Conservation (phyloP, 148 eudicot genomes). For the Gaultheria prostrata region DNA sequence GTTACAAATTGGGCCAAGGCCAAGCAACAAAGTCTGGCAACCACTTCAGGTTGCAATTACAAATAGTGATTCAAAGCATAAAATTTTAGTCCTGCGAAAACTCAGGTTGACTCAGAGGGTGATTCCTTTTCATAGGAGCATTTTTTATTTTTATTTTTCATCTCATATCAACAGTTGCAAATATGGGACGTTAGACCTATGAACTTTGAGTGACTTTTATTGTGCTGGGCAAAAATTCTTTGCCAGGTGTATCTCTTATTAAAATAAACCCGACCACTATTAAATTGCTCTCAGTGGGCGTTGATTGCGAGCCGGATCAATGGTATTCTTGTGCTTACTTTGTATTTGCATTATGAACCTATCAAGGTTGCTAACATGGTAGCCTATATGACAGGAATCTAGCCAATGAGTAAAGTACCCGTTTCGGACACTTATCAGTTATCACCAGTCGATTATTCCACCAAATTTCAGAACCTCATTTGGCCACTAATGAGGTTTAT, state of each 20-base stretch:
- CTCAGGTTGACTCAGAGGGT: neutral
- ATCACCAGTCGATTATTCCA: no score
- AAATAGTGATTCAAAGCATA: neutral
- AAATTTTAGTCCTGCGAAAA: neutral
- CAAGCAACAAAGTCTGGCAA: neutral
- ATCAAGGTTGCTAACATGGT: neutral
- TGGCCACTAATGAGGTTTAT: no score
- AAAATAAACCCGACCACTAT: neutral
- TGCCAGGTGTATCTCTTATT: neutral
- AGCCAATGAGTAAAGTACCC: neutral
- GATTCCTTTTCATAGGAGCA: neutral
- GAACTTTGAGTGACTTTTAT: no score
- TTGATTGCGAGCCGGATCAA: slow-evolving; percentile 91
- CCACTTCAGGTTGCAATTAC: neutral
- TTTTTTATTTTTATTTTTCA: no score
- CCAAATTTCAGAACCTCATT: no score
- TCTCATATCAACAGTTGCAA: no score
- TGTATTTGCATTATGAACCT: neutral
- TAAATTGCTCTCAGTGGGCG: slow-evolving; percentile 54
- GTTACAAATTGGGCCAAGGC: slow-evolving; percentile 9
- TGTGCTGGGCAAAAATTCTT: no score
- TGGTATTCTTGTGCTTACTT: slow-evolving; percentile 48
- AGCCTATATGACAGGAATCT: neutral
- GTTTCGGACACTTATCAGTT: neutral
- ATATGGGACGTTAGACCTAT: no score